Evolutionary conservation across 1,284 basidiomycete genomes (phyloP).

Genomic region (Wolfiporia cocos): DNA sequence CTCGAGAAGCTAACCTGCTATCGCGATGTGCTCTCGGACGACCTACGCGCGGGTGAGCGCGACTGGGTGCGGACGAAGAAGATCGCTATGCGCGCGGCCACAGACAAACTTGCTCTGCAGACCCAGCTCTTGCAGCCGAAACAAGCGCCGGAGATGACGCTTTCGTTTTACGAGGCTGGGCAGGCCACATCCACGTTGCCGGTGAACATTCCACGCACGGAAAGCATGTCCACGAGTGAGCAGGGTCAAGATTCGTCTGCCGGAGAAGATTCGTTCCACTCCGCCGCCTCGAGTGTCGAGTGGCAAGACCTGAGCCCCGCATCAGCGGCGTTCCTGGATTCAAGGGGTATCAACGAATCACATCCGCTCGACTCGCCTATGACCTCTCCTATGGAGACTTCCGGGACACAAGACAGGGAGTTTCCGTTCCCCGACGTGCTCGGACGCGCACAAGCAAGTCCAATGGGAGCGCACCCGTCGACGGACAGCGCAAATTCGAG

Average conservation of each 20-base stretch:
- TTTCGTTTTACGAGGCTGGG: conserved; percentile 31
- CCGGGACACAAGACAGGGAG: conserved; percentile 6
- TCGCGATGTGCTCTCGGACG: conserved; percentile 67
- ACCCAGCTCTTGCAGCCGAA: conserved; percentile 13
- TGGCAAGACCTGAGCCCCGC: conserved; percentile 13
- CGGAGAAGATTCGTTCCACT: conserved; percentile 54
- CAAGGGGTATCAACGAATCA: conserved; percentile 16
- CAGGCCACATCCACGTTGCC: conserved; percentile 14
- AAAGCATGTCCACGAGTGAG: conserved; percentile 13
- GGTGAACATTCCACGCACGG: conserved; percentile 14
- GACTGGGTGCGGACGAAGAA: conserved; percentile 65
- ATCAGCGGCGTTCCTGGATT: conserved; percentile 28
- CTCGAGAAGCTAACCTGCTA: conserved; percentile 70
- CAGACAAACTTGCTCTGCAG: conserved; percentile 52
- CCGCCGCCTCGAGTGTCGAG: conserved; percentile 39
- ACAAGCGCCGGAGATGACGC: conserved; percentile 35
- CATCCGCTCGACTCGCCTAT: conserved; percentile 33
- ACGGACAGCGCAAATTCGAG: conserved; percentile 17
- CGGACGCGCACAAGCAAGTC: conserved; percentile 11
- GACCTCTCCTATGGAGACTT: conserved; percentile 14
- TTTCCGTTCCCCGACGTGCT: conserved; percentile 16
- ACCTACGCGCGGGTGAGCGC: conserved; percentile 67
- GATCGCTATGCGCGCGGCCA: conserved; percentile 68
- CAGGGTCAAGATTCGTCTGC: conserved; percentile 37
- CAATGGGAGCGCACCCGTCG: conserved; percentile 17